Evolutionary conservation across 2,329 filamentous ascomycete species (phyloP).

Genomic region (Monilinia vaccinii-corymbosi): DNA sequence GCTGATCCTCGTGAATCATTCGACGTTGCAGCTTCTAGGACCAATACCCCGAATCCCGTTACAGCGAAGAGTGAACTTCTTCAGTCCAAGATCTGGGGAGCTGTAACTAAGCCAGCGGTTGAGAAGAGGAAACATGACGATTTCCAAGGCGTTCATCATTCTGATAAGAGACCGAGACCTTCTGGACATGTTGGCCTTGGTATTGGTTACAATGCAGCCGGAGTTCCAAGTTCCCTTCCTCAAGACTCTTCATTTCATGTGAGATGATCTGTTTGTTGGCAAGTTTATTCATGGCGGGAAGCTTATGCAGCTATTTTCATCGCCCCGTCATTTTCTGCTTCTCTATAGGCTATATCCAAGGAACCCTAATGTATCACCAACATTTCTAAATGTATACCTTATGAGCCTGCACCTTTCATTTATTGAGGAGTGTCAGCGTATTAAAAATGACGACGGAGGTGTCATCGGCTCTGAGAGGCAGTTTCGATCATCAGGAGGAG

Average conservation of each 20-base stretch:
- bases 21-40: conserved; percentile 26
- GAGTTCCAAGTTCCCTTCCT: not conserved
- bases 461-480: not conserved
- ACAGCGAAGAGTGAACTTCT: conserved; percentile 35
- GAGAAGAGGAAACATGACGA: conserved; percentile 30
- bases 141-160: conserved; percentile 6
- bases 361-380: not conserved
- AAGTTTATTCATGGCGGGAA: not conserved
- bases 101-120: conserved; percentile 43
- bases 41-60: conserved; percentile 32
- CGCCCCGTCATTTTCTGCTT: not conserved
- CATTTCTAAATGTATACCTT: not conserved
- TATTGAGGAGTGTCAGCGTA: not conserved
- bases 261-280: not conserved
- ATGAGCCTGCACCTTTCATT: not conserved
- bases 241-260: not conserved
- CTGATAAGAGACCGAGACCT: conserved; percentile 41
- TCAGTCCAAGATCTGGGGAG: conserved; percentile 56
- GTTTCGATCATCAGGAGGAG: not conserved
- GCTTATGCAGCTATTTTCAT: not conserved
- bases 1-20: conserved; percentile 39
- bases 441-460: not conserved
- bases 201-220: conserved; percentile 34
- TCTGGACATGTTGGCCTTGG: conserved; percentile 44
- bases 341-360: not conserved